Evolutionary conservation across 2,329 filamentous ascomycete genomes (phyloP).

Genomic region (Colletotrichum nymphaeae): DNA sequence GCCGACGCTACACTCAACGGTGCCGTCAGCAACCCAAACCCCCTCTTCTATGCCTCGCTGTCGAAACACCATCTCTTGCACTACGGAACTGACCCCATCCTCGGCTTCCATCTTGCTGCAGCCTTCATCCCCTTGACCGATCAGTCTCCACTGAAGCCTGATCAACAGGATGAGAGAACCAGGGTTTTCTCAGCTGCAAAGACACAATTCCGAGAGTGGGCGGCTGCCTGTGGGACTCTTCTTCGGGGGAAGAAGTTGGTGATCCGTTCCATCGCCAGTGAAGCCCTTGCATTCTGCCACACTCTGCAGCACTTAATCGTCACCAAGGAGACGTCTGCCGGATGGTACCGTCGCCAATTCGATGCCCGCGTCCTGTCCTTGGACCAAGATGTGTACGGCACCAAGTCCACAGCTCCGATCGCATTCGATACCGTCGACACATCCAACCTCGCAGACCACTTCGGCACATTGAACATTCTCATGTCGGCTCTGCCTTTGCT

Average conservation of each 20-base stretch:
- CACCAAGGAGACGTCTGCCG: slow-evolving; percentile 46
- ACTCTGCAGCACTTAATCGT: slow-evolving; percentile 56
- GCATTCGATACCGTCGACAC: slow-evolving; percentile 69
- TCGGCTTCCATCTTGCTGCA: slow-evolving; percentile 68
- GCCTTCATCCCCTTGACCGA: slow-evolving; percentile 53
- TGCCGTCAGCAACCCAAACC: slow-evolving; percentile 51
- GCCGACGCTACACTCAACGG: slow-evolving; percentile 42
- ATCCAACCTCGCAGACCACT: slow-evolving; percentile 54
- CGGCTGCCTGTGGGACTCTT: slow-evolving; percentile 41
- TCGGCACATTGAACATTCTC: slow-evolving; percentile 51
- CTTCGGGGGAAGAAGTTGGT: slow-evolving; percentile 47
- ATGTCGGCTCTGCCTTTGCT: slow-evolving; percentile 61
- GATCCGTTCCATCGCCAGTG: slow-evolving; percentile 59
- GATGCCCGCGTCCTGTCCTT: slow-evolving; percentile 53
- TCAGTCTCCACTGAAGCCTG: slow-evolving; percentile 50
- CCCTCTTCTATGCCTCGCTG: slow-evolving; percentile 47
- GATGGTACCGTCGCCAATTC: slow-evolving; percentile 55
- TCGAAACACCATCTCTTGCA: slow-evolving; percentile 53
- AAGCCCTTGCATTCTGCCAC: slow-evolving; percentile 64
- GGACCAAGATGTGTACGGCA: slow-evolving; percentile 54
- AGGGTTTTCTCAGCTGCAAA: slow-evolving; percentile 49
- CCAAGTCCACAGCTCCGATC: slow-evolving; percentile 46
- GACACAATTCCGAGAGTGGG: slow-evolving; percentile 60
- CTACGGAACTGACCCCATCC: slow-evolving; percentile 61
- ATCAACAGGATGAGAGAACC: slow-evolving; percentile 34